Evolutionary conservation across 257 asterid species (phyloP).

Genomic region (Solanum pimpinellifolium): DNA sequence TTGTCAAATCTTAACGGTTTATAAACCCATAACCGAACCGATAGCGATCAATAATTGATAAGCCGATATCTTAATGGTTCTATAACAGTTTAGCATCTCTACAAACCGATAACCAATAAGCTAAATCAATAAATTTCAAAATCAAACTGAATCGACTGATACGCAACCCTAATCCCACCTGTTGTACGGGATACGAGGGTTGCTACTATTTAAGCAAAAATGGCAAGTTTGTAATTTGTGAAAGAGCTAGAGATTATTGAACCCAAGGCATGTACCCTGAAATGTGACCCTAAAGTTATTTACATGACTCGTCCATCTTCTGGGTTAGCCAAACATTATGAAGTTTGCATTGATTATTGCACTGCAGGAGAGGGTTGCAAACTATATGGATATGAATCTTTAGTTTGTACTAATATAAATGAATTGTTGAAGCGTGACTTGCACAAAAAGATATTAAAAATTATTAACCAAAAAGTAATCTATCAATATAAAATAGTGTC

Average conservation of each 20-base stretch:
- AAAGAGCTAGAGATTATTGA: not conserved
- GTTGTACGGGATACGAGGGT: not conserved
- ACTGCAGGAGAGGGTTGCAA: not conserved
- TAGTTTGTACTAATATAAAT: not conserved
- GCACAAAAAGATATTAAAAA: too few species aligned
- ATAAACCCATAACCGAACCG: too few species aligned
- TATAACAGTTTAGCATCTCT: too few species aligned
- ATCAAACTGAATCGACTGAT: too few species aligned
- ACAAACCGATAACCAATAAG: too few species aligned
- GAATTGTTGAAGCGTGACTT: too few species aligned
- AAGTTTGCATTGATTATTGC: slow-evolving; percentile 8
- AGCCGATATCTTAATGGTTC: too few species aligned
- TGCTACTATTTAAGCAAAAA: not conserved
- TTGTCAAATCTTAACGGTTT: too few species aligned
- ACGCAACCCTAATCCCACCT: not conserved
- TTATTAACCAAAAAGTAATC: too few species aligned
- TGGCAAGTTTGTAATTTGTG: not conserved
- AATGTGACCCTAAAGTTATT: not conserved
- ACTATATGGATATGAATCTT: not conserved
- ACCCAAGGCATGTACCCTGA: not conserved
- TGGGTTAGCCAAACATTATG: not conserved
- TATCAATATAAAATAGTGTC: too few species aligned
- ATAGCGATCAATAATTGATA: too few species aligned
- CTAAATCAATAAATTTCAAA: too few species aligned
- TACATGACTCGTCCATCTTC: slow-evolving; percentile 10